Base-by-base conservation (phyloP, 164 flowering plant genomes). In the Piper betle region DNA sequence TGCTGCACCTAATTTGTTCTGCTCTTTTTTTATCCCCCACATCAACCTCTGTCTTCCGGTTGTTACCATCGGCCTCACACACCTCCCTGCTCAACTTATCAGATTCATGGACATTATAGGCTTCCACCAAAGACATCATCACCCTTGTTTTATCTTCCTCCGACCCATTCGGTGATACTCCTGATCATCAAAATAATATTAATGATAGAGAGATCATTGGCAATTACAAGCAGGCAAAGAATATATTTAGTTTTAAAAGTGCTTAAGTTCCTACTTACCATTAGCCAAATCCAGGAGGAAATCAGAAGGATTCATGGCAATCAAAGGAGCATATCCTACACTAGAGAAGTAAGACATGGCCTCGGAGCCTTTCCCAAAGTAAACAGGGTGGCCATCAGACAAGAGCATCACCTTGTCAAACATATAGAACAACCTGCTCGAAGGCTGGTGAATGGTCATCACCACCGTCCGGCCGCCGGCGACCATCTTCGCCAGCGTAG, bases 371-470 rank as follows among this genome's bases (percentile, higher is more conserved):
- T 72, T 72, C 12, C 97, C 97, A 62, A 76, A 84, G 52, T 83
- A 91, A 54, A 90, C 1, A 8, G 84, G 64, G 19, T 74, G 75
- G 0, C 96, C 96, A 40, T 88, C 91, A 0, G 88, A 82, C 37
- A 88, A 55, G 48, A 87, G 40, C 43, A 89, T 18, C 39, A 87
- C 80, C 76, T 84, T 85, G 60, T 89, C 78, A 60, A 89, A 87
- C 89, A 87, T 75, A 63, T 87, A 80, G 61, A 76, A 87, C 0
- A 89, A 55, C 65, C 88, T 67, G 63, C 94, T 87, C 0, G 90
- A 84, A 43, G 97, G 97, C 68, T 89, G 96, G 62, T 89, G 97
- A 3, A 89, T 84, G 0, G 90, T 85, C 82, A 78, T 79, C 58
- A 77, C 84, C 8, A 90, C 59, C 0, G 90, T 85, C 53, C 88